A percentile compares a stretch with the other conserved stretches of the same genome.
Evolutionary conservation across 441 rosid genomes (phyloP).

Genomic region (Arabidopsis lyrata): DNA sequence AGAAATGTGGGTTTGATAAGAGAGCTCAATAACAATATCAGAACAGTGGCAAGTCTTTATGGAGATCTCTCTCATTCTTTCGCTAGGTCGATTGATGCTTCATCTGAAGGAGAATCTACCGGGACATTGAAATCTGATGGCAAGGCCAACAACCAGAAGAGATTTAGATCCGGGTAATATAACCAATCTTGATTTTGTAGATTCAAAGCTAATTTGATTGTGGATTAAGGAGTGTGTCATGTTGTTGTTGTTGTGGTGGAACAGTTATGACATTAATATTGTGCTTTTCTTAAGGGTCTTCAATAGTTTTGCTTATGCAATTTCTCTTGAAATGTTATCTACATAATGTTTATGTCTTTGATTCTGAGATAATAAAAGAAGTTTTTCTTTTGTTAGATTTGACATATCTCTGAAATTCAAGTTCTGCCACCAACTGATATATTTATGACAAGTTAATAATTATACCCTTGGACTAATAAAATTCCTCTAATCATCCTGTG

Average conservation of each 20-base stretch:
- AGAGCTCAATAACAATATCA: conserved; percentile 93
- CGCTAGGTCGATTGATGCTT: conserved; percentile 65
- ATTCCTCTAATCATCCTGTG: neutral
- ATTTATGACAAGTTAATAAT: conserved; percentile 19
- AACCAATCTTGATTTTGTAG: conserved; percentile 10
- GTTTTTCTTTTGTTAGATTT: conserved; percentile 15
- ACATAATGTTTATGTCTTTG: conserved; percentile 32
- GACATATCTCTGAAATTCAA: conserved; percentile 1
- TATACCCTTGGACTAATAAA: conserved; percentile 3
- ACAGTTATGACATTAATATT: conserved; percentile 23
- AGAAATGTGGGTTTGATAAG: conserved; percentile 84
- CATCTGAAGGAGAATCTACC: conserved; percentile 84
- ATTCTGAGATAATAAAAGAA: conserved; percentile 17
- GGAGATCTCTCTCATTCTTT: conserved; percentile 82
- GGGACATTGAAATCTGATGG: conserved; percentile 68
- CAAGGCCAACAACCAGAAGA: conserved; percentile 66
- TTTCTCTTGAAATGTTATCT: conserved; percentile 29
- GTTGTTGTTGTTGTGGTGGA: conserved; percentile 6
- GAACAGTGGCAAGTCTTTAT: conserved; percentile 88
- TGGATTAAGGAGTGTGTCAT: conserved; percentile 15
- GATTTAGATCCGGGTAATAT: conserved; percentile 57
- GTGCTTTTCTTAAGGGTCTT: conserved; percentile 36
- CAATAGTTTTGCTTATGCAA: conserved; percentile 29
- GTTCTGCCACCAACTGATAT: conserved; percentile 18
- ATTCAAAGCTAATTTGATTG: conserved; percentile 38